These are phyloP conservation scores for Botrytis elliptica DNA, from an alignment of 2,329 filamentous ascomycete species.

Conservation along the genomic window DNA sequence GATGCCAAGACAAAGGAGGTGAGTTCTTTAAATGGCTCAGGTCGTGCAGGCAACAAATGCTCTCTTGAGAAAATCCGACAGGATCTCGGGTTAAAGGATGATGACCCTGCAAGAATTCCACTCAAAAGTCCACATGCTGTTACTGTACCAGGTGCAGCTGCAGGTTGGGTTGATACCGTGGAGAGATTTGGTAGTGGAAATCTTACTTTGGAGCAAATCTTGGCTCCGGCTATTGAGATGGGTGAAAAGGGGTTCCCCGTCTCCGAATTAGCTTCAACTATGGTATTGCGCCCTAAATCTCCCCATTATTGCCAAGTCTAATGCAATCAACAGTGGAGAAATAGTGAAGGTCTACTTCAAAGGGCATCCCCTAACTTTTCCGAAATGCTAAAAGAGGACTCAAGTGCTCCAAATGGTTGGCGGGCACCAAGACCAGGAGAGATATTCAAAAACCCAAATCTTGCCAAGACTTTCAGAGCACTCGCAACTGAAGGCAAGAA, in stretches of 20 bases:
- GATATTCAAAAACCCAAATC: conserved; percentile 79
- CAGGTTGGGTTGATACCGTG: conserved; percentile 88
- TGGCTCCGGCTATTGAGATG: conserved; percentile 79
- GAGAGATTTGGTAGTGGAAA: conserved; percentile 88
- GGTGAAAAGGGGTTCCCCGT: conserved; percentile 90
- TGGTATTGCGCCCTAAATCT: conserved; percentile 28
- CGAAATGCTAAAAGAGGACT: conserved; percentile 83
- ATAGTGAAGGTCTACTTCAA: conserved; percentile 61
- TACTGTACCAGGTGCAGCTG: conserved; percentile 85
- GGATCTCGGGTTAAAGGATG: conserved; percentile 64
- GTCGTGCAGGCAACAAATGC: conserved; percentile 69
- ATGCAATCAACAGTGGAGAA: conserved; percentile 61
- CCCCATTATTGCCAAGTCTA: neutral
- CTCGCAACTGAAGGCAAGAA: conserved; percentile 79
- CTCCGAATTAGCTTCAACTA: conserved; percentile 59
- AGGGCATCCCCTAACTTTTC: conserved; percentile 78
- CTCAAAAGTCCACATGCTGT: conserved; percentile 75
- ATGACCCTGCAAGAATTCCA: conserved; percentile 61
- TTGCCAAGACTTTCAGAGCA: conserved; percentile 77
- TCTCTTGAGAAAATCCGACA: conserved; percentile 69
- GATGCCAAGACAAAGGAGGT: conserved; percentile 66
- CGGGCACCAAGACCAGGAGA: conserved; percentile 78
- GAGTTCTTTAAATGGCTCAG: conserved; percentile 86
- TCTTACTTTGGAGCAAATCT: conserved; percentile 70
- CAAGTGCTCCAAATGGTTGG: conserved; percentile 63